Evolutionary conservation across 1,139 yeast genomes (phyloP).

Genomic region (Diutina neorugosa): DNA sequence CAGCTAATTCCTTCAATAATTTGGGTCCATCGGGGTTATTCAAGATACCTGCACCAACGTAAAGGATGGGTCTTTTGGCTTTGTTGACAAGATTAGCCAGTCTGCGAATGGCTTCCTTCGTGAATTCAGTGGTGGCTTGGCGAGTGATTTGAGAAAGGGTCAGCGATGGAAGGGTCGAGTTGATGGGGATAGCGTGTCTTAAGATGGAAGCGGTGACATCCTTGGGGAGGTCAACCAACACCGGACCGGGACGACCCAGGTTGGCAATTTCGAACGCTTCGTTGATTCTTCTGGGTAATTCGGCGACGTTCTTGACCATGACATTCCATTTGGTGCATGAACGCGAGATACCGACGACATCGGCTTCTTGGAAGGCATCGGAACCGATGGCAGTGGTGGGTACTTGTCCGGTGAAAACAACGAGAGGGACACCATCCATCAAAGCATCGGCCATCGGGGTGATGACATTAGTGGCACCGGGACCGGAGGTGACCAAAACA

Average conservation of each 20-base stretch:
- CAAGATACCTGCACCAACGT: slow-evolving; percentile 86
- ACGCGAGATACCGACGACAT: slow-evolving; percentile 90
- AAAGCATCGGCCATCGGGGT: slow-evolving; percentile 98
- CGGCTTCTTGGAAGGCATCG: slow-evolving; percentile 98
- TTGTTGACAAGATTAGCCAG: slow-evolving; percentile 68
- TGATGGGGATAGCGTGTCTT: slow-evolving; percentile 77
- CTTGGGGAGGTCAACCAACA: slow-evolving; percentile 91
- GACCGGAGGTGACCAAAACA: slow-evolving; percentile 94
- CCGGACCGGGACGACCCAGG: slow-evolving; percentile 97
- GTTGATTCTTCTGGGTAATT: slow-evolving; percentile 87
- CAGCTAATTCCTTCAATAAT: slow-evolving; percentile 71
- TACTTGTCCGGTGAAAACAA: slow-evolving; percentile 97
- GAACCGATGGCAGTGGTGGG: slow-evolving; percentile 94
- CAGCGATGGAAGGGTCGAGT: slow-evolving; percentile 73
- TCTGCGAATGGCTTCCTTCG: slow-evolving; percentile 59
- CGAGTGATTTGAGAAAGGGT: slow-evolving; percentile 63
- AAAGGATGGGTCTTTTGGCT: slow-evolving; percentile 81
- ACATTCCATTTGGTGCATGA: slow-evolving; percentile 99
- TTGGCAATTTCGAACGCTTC: slow-evolving; percentile 98
- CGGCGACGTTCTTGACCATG: slow-evolving; percentile 91
- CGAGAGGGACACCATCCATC: slow-evolving; percentile 94
- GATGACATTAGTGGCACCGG: slow-evolving; percentile 95
- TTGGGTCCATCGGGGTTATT: slow-evolving; percentile 74
- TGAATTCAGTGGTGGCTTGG: slow-evolving; percentile 64
- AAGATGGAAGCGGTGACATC: slow-evolving; percentile 92